phyloP scores from a whole-genome alignment of 495 filamentous ascomycete genomes.

The Talaromyces stipitatus region DNA sequence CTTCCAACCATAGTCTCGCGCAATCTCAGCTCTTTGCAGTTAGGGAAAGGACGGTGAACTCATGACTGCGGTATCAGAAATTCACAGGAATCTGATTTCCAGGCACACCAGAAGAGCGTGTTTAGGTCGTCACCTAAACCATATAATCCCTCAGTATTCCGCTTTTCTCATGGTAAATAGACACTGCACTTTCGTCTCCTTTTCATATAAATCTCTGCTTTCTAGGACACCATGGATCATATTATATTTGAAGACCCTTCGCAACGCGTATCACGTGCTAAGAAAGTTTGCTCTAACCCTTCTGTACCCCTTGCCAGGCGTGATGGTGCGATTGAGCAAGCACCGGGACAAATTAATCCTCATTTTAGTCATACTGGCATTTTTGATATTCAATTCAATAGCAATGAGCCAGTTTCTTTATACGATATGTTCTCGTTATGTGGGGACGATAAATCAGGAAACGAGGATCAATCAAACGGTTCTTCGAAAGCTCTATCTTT shows the following conservation, averaged over 20 bases:
- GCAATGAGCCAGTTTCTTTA: background rate
- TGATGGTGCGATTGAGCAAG: background rate
- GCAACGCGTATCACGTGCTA: background rate
- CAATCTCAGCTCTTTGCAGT: background rate
- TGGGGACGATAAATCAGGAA: background rate
- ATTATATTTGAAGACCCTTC: conserved; percentile 3
- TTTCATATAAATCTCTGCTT: background rate
- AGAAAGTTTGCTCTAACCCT: background rate
- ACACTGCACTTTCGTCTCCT: background rate
- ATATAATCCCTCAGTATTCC: background rate
- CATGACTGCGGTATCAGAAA: background rate
- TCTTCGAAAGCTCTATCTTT: background rate
- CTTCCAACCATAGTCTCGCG: background rate
- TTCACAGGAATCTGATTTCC: background rate
- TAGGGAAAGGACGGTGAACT: background rate
- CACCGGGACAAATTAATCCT: background rate
- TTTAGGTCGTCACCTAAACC: background rate
- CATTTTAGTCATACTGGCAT: background rate
- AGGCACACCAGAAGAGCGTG: background rate
- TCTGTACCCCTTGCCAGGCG: background rate
- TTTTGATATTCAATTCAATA: background rate
- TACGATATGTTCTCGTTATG: background rate
- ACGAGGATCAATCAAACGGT: background rate
- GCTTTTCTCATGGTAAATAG: background rate
- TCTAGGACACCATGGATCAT: background rate